Percentiles rank a stretch among this genome's conserved stretches.
These are phyloP conservation scores for Mycosphaerella sp. DNA, from an alignment of 2,329 filamentous ascomycete species.

Conservation along the genomic window DNA sequence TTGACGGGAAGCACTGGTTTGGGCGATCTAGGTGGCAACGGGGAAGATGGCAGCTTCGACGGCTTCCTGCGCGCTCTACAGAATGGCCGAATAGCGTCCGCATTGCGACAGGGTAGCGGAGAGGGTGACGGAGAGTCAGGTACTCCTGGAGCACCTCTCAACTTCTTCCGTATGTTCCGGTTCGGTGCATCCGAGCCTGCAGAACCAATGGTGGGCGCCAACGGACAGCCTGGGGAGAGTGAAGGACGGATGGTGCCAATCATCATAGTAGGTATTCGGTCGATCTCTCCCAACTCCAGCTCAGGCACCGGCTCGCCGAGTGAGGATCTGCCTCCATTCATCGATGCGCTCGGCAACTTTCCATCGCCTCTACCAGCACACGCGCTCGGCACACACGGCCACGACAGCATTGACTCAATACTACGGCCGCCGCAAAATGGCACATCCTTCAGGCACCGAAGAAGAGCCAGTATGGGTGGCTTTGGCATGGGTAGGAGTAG, in stretches of 20 bases:
- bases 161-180: constrained; percentile 63
- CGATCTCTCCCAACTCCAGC: constrained; percentile 51
- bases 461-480: constrained; percentile 50
- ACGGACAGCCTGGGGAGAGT: constrained; percentile 33
- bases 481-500: constrained; percentile 34
- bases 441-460: constrained; percentile 49
- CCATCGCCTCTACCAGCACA: constrained; percentile 35
- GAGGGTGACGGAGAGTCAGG: constrained; percentile 37
- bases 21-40: constrained; percentile 37
- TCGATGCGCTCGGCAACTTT: constrained; percentile 47
- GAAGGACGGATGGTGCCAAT: constrained; percentile 59
- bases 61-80: constrained; percentile 58
- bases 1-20: constrained; percentile 39
- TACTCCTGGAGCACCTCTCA: constrained; percentile 48
- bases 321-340: constrained; percentile 46
- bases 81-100: constrained; percentile 53
- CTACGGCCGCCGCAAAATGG: constrained; percentile 50
- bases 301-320: constrained; percentile 33
- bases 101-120: constrained; percentile 43
- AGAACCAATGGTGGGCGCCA: constrained; percentile 15
- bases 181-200: constrained; percentile 47
- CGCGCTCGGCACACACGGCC: constrained; percentile 32
- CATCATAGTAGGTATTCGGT: constrained; percentile 63
- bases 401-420: constrained; percentile 46
- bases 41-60: constrained; percentile 56